Conservation (phyloP, 2,329 filamentous ascomycete species). For the Xylariaceae sp. region DNA sequence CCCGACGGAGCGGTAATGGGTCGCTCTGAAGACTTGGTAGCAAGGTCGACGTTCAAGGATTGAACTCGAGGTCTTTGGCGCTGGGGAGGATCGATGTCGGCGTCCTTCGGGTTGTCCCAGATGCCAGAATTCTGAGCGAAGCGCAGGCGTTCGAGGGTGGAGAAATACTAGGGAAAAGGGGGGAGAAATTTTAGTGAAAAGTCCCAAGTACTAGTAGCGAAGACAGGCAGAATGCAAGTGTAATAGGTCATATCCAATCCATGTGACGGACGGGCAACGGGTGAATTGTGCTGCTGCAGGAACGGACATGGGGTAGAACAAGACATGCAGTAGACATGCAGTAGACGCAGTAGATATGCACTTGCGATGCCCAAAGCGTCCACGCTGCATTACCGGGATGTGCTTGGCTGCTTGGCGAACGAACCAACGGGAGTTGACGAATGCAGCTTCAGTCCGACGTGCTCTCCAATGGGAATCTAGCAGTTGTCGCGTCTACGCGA, state of each 20-base stretch:
- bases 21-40: constrained; percentile 14
- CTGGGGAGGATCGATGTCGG: constrained; percentile 5
- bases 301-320: constrained; percentile 23
- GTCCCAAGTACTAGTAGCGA: neutral
- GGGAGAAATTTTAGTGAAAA: constrained; percentile 23
- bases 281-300: constrained; percentile 27
- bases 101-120: constrained; percentile 16
- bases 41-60: constrained; percentile 14
- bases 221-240: neutral
- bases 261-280: neutral
- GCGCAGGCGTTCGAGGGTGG: constrained; percentile 59
- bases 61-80: constrained; percentile 15
- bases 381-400: constrained; percentile 18
- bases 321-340: constrained; percentile 20
- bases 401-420: neutral
- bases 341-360: constrained; percentile 23
- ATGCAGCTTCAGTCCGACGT: constrained; percentile 5
- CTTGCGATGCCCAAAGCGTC: constrained; percentile 29
- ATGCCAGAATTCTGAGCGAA: constrained; percentile 52
- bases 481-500: neutral
- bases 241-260: too few relatives aligned
- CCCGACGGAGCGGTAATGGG: constrained; percentile 25
- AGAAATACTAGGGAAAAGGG: constrained; percentile 55
- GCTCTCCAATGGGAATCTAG: neutral
- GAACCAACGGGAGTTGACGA: neutral